Base-by-base conservation (phyloP, 176 grass and related monocot species). In the Zoysia pacifica region DNA sequence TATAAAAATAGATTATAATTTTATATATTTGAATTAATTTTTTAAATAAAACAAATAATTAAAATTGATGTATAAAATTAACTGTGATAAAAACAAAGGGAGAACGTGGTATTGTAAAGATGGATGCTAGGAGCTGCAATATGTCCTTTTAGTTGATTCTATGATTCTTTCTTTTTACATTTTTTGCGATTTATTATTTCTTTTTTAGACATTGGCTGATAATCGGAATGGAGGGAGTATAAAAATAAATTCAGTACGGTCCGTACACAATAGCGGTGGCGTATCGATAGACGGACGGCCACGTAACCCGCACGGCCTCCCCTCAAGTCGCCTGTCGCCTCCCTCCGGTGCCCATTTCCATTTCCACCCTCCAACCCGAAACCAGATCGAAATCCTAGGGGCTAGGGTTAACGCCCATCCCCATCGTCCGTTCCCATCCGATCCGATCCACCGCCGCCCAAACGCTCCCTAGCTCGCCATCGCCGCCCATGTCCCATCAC, bases 361-460 rank as follows among this genome's bases (percentile, higher is more conserved):
- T 87, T 87, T 75, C 76, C 76, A 84, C 70, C 77, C 87, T 84
- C 82, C 77, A 89, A 72, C 65, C 36, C 55, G 18, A 86, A 88
- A 84, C 63, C 66, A n/a, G 89, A 92, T 95, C 87, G 61, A 68
- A 86, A 93, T 97, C 88, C 87, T 88, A 97, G 90, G 93, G 85
- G 86, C 88, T 93, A 89, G 85, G 83, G 70, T 85, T 87, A 51
- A 80, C 79, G 66, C 9, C 44, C 70, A 70, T 83, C 79, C 83
- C 80, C 48, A 77, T 85, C 85, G 88, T 90, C 79, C 87, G 78
- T 85, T 91, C 86, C 54, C 63, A 64, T 83, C 82, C 40, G 72
- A 65, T 79, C 74, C 60, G 79, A 87, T 83, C 78, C 66, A 69
- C 47, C 83, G 35, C 74, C 81, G 41, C 61, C 71, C 81, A 77